Base-by-base conservation (phyloP, 192 early-diverging fungal species). In the Coemansia sp. region DNA sequence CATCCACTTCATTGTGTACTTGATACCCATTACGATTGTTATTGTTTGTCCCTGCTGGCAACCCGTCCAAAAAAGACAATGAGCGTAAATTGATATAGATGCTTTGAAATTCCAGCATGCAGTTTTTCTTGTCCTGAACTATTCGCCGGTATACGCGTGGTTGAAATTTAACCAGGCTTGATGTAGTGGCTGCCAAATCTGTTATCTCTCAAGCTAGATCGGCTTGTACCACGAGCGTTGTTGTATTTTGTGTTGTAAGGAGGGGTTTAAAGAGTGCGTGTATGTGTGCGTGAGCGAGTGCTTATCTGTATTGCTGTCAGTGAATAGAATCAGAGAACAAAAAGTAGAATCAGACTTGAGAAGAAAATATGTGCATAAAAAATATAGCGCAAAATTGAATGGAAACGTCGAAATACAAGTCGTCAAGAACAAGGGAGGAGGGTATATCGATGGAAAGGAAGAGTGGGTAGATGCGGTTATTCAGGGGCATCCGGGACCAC, bases 1-100 rank as follows among this genome's bases (percentile, higher is more conserved):
- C 76, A 79, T 61, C 76, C 76, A 79, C 31, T 60, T 79, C 76
- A 79, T 73, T 57, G 76, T 79, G 26, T 79, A 79, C 60, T 79
- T 79, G 71, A 79, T 66, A 28, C 71, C 58, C 76, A 79, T 79
- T 56, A 49, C 62, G 16, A 14, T 27, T 0, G 25, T 44, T 57
- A 6, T 38, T 21, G 21, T 24, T 7, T 49, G 9, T 22, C 32
- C 1, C 23, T 7, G 47, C 16, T 49, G 16, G 26, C 47, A 21
- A 49, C 47, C 25, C 18, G 34, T 7, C 16, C 16, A 38, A 21
- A 27, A 16, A 25, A 18, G 47, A 27, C 26, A 26, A 25, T 49
- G 47, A 26, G 25, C 19, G 6, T 16, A 24, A 41, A 25, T 18
- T 58, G 57, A 23, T 23, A 21, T 3, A 44, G 22, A 41, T n/a